Evolutionary conservation across 768 basidiomycete genomes (phyloP), one percentile per base, ranked within the genome.

Genomic region (Myochromella boudieri): DNA sequence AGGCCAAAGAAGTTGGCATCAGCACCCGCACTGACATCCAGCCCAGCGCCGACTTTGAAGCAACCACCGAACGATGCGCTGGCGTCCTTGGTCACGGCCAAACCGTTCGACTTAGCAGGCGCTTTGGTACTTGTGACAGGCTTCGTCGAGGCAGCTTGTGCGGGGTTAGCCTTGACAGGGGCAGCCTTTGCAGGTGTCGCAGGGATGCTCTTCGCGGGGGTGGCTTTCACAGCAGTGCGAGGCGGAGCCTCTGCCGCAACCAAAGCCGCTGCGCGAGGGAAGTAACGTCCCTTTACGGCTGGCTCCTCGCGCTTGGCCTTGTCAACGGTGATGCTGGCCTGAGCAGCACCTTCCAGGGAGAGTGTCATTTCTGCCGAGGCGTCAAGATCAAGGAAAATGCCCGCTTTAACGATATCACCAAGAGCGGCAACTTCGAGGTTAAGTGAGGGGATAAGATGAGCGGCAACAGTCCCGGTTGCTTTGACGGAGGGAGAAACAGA

Each of bases 401-500:
- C 61, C 8, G 74, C 69, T 5, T 67, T 53, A 3, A 64, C 70
- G 8, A 54, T 42, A 21, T 63, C 63, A 10, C 54, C 67, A 1
- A 81, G 61, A 3, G 73, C 74, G 6, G 60, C 56, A 26, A 82
- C 56, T 4, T 74, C 73, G 42, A 82, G 61, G 43, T 73, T 71
- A 38, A 80, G 49, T 28, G 62, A 61, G 0, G 78, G 80, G 46
- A 75, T 78, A 27, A 81, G 59, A 55, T 81, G 77, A 2, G 71
- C 77, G 21, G 65, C 60, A 21, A 80, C 48, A 2, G 58, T 67
- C 10, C 73, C 75, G 2, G 69, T 70, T 10, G 72, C 67, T 6
- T 62, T 62, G n/a, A 68, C 67, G 15, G 61, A 64, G 2, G 76
- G 71, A 46, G 60, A 63, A 3, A 68, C 70, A 6, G 69, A 66